Evolutionary conservation across 495 filamentous ascomycete species (phyloP).

Genomic region (Penicillium robsamsonii): DNA sequence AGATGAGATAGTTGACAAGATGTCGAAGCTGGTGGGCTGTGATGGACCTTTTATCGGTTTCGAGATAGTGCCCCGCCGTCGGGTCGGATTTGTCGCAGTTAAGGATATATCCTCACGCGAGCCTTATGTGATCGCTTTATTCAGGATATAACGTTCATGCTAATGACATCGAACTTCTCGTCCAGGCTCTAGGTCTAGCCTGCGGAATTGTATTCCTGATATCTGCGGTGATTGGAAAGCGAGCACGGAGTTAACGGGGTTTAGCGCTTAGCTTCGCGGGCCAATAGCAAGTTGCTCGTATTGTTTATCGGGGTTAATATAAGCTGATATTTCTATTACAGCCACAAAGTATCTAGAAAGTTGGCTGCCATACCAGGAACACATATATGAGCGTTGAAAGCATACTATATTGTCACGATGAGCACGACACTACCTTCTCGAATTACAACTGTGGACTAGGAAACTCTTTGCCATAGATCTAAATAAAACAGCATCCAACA

Average conservation of each 20-base stretch:
- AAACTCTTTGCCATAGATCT: too few species aligned
- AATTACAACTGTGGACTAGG: neutral
- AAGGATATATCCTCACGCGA: neutral
- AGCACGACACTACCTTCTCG: neutral
- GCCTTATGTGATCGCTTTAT: neutral
- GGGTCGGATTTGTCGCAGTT: neutral
- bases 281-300: neutral
- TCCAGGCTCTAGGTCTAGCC: neutral
- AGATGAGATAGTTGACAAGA: neutral
- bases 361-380: neutral
- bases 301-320: too few species aligned
- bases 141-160: neutral
- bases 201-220: neutral
- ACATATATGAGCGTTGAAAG: neutral
- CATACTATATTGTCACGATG: neutral
- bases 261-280: neutral
- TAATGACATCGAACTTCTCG: neutral
- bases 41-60: conserved; percentile 5
- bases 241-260: conserved; percentile 11
- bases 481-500: neutral
- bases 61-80: neutral
- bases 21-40: neutral
- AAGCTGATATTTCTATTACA: neutral
- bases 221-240: neutral
- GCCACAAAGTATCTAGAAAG: neutral